Evolutionary conservation across 164 flowering plant species (phyloP).

Genomic region (Malania oleifera): DNA sequence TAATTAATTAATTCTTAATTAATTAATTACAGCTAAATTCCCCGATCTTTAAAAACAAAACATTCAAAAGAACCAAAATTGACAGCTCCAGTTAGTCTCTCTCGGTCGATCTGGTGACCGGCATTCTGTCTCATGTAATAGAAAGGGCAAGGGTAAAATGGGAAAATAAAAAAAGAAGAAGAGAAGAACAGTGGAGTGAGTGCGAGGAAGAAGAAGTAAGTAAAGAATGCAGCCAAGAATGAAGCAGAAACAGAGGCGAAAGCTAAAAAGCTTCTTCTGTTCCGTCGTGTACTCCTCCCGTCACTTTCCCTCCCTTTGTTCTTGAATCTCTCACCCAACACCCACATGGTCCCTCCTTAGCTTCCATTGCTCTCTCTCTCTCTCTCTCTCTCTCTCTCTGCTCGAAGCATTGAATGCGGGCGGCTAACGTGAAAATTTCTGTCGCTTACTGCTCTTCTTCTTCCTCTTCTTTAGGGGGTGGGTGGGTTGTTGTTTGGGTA

Average conservation of each 20-base stretch:
- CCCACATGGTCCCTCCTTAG: not conserved
- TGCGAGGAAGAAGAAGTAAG: not conserved
- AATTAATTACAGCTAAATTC: too few relatives aligned
- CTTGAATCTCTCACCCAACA: not conserved
- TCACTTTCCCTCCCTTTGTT: not conserved
- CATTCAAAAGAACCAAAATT: too few relatives aligned
- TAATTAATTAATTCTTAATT: too few relatives aligned
- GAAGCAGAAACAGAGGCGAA: too few relatives aligned
- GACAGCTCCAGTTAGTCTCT: too few relatives aligned
- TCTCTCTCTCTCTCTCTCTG: not conserved
- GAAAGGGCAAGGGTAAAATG: not conserved
- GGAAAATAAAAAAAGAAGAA: not conserved
- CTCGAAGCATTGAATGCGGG: not conserved
- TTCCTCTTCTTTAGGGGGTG: too few relatives aligned
- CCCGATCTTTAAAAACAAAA: too few relatives aligned
- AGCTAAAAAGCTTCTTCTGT: too few relatives aligned
- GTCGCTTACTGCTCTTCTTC: not conserved
- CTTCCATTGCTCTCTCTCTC: not conserved
- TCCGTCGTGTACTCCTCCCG: not conserved
- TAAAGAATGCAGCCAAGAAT: not conserved
- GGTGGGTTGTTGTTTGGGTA: too few relatives aligned
- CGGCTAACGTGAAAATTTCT: not conserved
- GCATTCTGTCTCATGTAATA: too few relatives aligned
- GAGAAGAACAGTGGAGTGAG: not conserved
- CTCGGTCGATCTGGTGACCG: too few relatives aligned